These are phyloP conservation scores for Lactarius psammicola DNA, from an alignment of 768 basidiomycete species.

Conservation along the genomic window DNA sequence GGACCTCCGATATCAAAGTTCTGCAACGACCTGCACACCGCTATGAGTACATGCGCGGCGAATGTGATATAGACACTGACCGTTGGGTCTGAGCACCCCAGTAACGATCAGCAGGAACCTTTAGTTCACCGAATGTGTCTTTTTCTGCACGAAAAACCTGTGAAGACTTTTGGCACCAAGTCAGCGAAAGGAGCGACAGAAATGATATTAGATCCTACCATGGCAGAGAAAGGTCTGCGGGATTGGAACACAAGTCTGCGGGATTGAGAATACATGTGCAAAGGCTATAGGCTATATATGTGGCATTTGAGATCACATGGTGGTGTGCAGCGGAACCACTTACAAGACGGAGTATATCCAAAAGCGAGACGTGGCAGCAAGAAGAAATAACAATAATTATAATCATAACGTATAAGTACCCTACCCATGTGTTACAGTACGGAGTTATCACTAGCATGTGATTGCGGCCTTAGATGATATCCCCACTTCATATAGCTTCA, in stretches of 20 bases:
- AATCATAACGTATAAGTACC: neutral
- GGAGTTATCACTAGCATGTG: conserved; percentile 13
- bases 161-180: conserved; percentile 38
- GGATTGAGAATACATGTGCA: conserved; percentile 8
- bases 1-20: conserved; percentile 99
- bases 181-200: neutral
- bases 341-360: conserved; percentile 26
- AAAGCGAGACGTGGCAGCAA: conserved; percentile 33
- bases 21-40: conserved; percentile 70
- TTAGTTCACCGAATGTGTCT: conserved; percentile 94
- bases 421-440: neutral
- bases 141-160: conserved; percentile 71
- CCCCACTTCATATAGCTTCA: neutral
- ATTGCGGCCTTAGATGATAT: neutral
- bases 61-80: conserved; percentile 39
- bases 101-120: conserved; percentile 84
- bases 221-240: conserved; percentile 36
- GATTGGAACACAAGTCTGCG: conserved; percentile 11
- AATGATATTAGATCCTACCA: conserved; percentile 37
- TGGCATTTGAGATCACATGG: conserved; percentile 37
- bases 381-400: neutral
- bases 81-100: conserved; percentile 99
- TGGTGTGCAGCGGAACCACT: conserved; percentile 19
- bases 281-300: conserved; percentile 17
- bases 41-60: conserved; percentile 5